Conservation (phyloP, 2,329 filamentous ascomycete species). For the Aspergillus jensenii region DNA sequence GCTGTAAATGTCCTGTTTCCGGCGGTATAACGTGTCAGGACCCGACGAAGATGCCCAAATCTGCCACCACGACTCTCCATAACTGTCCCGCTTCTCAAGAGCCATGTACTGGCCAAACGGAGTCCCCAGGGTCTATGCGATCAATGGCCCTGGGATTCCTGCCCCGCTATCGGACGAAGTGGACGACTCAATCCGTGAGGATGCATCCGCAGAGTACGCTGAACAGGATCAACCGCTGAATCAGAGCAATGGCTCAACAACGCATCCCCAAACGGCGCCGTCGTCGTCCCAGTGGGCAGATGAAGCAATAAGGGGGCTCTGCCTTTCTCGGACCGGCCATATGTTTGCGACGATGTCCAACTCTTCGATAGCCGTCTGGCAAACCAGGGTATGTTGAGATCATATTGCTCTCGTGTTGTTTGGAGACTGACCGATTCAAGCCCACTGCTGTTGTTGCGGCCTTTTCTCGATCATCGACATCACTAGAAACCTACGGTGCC, state of each 20-base stretch:
- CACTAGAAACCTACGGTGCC: constrained; percentile 76
- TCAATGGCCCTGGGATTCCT: constrained; percentile 45
- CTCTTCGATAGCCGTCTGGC: constrained; percentile 90
- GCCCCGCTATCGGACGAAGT: constrained; percentile 26
- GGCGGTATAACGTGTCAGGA: constrained; percentile 21
- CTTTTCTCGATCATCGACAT: constrained; percentile 76
- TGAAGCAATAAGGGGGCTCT: constrained; percentile 71
- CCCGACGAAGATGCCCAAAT: constrained; percentile 39
- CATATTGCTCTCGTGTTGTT: constrained; percentile 20
- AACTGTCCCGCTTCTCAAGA: constrained; percentile 28
- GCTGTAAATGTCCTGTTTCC: constrained; percentile 20
- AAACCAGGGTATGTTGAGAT: constrained; percentile 70
- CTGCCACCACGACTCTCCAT: constrained; percentile 31
- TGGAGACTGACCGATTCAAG: constrained; percentile 48
- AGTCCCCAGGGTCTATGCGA: constrained; percentile 49
- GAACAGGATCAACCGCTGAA: constrained; percentile 27
- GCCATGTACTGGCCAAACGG: constrained; percentile 54
- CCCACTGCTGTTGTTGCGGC: constrained; percentile 86
- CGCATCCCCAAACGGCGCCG: constrained; percentile 28
- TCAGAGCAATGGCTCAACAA: constrained; percentile 18
- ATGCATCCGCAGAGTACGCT: constrained; percentile 21
- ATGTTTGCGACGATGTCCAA: constrained; percentile 84
- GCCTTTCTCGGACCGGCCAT: constrained; percentile 75
- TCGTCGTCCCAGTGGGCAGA: constrained; percentile 44
- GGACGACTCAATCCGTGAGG: constrained; percentile 17